Evolutionary conservation across 495 filamentous ascomycete species (phyloP).

Genomic region (Bombardia bombarda): DNA sequence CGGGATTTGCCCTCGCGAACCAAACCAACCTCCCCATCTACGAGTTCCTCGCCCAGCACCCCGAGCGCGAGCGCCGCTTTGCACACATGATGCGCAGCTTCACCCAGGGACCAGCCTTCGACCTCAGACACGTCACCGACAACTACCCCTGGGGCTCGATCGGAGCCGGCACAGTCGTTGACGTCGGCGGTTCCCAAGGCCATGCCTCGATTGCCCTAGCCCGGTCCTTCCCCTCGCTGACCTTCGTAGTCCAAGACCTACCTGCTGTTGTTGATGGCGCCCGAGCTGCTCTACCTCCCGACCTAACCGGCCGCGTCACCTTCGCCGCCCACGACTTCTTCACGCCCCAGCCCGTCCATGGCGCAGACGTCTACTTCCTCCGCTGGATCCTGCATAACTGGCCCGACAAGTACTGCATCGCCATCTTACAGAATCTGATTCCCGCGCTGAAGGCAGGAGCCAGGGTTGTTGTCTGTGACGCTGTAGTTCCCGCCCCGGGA

Average conservation of each 20-base stretch:
- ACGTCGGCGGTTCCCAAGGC: conserved; percentile 39
- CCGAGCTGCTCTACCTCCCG: conserved; percentile 19
- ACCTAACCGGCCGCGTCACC: conserved; percentile 22
- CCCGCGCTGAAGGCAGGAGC: conserved; percentile 29
- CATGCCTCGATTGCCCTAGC: conserved; percentile 31
- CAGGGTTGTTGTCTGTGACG: conserved; percentile 35
- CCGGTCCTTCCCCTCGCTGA: conserved; percentile 21
- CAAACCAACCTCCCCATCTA: conserved; percentile 22
- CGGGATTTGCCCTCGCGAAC: conserved; percentile 26
- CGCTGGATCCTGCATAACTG: conserved; percentile 47
- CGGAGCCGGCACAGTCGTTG: conserved; percentile 22
- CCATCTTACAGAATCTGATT: conserved; percentile 31
- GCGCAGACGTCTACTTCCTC: conserved; percentile 44
- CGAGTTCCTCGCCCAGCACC: conserved; percentile 17
- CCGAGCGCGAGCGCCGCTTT: conserved; percentile 26
- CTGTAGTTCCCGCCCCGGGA: not conserved
- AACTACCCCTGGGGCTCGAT: conserved; percentile 25
- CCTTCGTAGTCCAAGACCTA: conserved; percentile 37
- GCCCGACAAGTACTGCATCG: conserved; percentile 29
- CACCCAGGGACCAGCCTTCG: conserved; percentile 19
- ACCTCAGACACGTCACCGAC: conserved; percentile 21
- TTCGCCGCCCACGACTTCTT: conserved; percentile 38
- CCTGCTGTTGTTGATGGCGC: conserved; percentile 14
- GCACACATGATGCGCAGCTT: conserved; percentile 27
- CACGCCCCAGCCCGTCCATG: conserved; percentile 33